Base-by-base conservation (phyloP, 2,329 filamentous ascomycete genomes). In the Phoma sp. region DNA sequence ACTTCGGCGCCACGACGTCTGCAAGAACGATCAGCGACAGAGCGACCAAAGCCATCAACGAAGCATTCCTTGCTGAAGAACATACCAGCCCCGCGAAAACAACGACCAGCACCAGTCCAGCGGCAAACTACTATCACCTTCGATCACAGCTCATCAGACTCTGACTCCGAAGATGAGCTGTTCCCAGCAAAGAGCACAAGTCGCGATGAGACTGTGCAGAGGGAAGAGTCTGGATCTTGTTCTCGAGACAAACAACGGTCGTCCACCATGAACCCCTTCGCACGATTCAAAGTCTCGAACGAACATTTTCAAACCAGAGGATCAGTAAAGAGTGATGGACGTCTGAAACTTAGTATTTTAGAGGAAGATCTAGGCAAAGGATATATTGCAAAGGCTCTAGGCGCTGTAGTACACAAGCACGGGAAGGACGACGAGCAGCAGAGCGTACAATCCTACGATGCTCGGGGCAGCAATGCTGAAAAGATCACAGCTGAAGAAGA, bases 311-410 rank as follows among this genome's bases (percentile, higher is more conserved):
- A 78, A 17, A 89, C 86, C 1, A 85, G 81, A 57, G 88, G 87
- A 20, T 85, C 80, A 57, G 82, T 91, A 1, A 88, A 85, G 71
- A 81, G 78, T 39, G 89, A 92, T 69, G 90, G 90, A 0, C 82
- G 90, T 18, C 74, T 93, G 42, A 86, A 85, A 57, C 90, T 93
- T 57, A 88, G 86, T 4, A 81, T 92, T 65, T 36, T 66, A 7
- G 87, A 88, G 47, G 89, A 92, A 67, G 87, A 84, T 1, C 82
- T 82, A 50, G 86, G 88, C 60, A 87, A 79, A 1, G 89, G 89
- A 10, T 91, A 91, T 62, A 78, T 92, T 21, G 88, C 88, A 36
- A 91, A 92, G 67, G 87, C 88, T 3, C 77, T 93, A 0, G 89
- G 88, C 3, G 81, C 83, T 2, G 84, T 85, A 3, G 80, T 89